Conservation (phyloP, 225 moss, liverwort and hornwort genomes). For the Lunularia cruciata region DNA sequence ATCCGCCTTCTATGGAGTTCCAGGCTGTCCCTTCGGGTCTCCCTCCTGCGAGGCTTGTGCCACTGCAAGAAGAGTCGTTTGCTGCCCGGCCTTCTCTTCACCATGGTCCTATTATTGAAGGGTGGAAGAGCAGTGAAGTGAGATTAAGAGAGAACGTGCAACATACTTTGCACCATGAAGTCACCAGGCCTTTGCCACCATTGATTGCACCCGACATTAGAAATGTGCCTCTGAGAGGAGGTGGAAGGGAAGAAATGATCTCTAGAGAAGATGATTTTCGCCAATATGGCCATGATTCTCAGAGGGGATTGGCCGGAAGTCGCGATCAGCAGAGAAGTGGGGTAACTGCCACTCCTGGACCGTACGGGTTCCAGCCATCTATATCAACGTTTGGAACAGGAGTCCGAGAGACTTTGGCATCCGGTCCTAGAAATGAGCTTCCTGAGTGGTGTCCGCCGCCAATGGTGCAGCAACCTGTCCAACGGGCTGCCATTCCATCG, state of each 20-base stretch:
- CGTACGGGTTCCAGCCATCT: slow-evolving; percentile 32
- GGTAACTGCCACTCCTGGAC: slow-evolving; percentile 19
- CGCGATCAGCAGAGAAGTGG: slow-evolving; percentile 18
- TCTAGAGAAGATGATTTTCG: slow-evolving; percentile 18
- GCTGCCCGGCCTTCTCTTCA: slow-evolving; percentile 20
- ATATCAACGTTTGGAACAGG: slow-evolving; percentile 29
- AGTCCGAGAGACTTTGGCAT: slow-evolving; percentile 22
- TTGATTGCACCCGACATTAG: neutral
- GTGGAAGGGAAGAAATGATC: slow-evolving; percentile 3
- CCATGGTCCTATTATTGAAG: slow-evolving; percentile 43
- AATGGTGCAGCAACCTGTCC: slow-evolving; percentile 42
- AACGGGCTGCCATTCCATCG: slow-evolving; percentile 39
- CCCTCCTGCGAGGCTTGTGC: slow-evolving; percentile 29
- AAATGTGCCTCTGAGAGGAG: neutral
- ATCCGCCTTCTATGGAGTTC: slow-evolving; percentile 17
- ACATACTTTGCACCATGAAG: neutral
- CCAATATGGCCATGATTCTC: slow-evolving; percentile 7
- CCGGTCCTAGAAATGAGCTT: slow-evolving; percentile 46
- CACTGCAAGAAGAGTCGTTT: slow-evolving; percentile 20
- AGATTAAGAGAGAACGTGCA: slow-evolving; percentile 7
- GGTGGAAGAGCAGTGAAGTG: slow-evolving; percentile 12
- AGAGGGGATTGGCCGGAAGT: neutral
- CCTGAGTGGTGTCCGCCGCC: slow-evolving; percentile 56
- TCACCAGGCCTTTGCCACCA: slow-evolving; percentile 13
- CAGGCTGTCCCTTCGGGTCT: slow-evolving; percentile 34